These are phyloP conservation scores for Botrytis porri DNA, from an alignment of 2,329 filamentous ascomycete species.

Conservation along the genomic window DNA sequence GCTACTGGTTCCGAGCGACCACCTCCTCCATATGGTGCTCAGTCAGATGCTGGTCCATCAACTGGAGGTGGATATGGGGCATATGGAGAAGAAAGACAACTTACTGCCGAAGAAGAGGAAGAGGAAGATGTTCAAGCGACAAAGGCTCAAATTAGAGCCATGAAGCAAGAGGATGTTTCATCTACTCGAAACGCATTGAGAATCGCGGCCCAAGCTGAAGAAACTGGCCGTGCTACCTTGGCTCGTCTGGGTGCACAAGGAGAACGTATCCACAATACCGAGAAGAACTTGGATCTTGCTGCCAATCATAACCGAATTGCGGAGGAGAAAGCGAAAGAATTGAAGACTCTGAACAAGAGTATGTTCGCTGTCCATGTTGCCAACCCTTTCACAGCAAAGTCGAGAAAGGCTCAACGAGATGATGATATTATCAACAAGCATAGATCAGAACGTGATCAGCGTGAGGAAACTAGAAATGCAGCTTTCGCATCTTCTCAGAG, in stretches of 20 bases:
- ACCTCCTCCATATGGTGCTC: slow-evolving; percentile 32
- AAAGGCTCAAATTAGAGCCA: slow-evolving; percentile 70
- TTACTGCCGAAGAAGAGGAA: slow-evolving; percentile 75
- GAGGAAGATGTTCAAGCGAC: slow-evolving; percentile 69
- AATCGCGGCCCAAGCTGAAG: slow-evolving; percentile 65
- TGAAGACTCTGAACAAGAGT: slow-evolving; percentile 81
- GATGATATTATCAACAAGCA: slow-evolving; percentile 67
- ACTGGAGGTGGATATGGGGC: slow-evolving; percentile 44
- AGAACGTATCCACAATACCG: slow-evolving; percentile 77
- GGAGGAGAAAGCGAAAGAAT: slow-evolving; percentile 75
- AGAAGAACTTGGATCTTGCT: slow-evolving; percentile 78
- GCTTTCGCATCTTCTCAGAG: slow-evolving; percentile 51
- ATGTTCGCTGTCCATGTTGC: slow-evolving; percentile 85
- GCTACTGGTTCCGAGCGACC: slow-evolving; percentile 31
- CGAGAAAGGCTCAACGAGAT: slow-evolving; percentile 62
- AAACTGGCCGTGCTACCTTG: slow-evolving; percentile 69
- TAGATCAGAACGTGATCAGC: slow-evolving; percentile 61
- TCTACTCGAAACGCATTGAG: slow-evolving; percentile 67
- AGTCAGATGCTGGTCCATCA: slow-evolving; percentile 25
- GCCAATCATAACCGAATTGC: slow-evolving; percentile 72
- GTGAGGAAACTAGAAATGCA: slow-evolving; percentile 59
- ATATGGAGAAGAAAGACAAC: slow-evolving; percentile 67
- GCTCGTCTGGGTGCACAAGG: slow-evolving; percentile 73
- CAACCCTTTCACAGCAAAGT: slow-evolving; percentile 73
- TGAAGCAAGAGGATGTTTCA: slow-evolving; percentile 76